These are phyloP conservation scores for Sphenostylis stenocarpa DNA, from an alignment of 306 rosid species.

Conservation along the genomic window DNA sequence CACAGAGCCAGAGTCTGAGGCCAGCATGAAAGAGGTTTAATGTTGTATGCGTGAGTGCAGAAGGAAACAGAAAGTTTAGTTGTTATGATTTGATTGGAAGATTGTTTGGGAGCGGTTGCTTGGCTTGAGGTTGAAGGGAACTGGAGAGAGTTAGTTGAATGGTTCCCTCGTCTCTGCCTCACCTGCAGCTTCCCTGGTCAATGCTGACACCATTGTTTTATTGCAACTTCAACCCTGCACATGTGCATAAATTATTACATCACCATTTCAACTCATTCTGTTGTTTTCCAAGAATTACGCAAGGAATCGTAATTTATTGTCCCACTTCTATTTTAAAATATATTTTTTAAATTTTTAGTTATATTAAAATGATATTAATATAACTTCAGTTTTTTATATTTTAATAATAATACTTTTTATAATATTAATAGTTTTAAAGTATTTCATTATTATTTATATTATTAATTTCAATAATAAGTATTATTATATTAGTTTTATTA, in stretches of 20 bases:
- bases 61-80: neutral
- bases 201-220: neutral
- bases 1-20: conserved; percentile 35
- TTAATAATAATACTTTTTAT: no score
- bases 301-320: no score
- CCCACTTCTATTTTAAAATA: no score
- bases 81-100: neutral
- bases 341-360: no score
- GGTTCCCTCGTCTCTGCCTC: neutral
- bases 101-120: neutral
- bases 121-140: conserved; percentile 16
- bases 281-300: no score
- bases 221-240: neutral
- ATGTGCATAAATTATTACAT: neutral
- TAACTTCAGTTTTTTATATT: no score
- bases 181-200: neutral
- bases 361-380: no score
- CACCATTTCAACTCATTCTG: neutral
- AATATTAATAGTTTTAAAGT: no score
- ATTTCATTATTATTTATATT: no score
- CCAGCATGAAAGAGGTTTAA: conserved; percentile 35
- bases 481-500: no score
- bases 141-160: neutral
- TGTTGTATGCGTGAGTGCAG: neutral
- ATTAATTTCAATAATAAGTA: no score